phyloP scores from a whole-genome alignment of 2,329 filamentous ascomycete species.

The Gnomoniopsis sp. region DNA sequence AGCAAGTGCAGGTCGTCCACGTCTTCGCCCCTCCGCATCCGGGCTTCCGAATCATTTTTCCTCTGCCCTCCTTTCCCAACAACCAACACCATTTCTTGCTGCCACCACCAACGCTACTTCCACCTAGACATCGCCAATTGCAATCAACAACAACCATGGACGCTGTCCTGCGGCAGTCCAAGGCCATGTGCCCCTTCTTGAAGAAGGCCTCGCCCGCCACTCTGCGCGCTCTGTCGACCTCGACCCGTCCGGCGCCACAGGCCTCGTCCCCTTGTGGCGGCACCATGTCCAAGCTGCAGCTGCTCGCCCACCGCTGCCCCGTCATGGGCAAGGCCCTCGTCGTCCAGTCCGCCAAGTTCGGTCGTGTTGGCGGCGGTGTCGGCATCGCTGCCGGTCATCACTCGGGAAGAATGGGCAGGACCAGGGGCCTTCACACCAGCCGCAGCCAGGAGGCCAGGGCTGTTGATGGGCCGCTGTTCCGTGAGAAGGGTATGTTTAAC shows the following conservation, averaged over 20 bases:
- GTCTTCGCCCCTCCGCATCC: not conserved
- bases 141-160: conserved; percentile 62
- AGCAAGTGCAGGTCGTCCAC: not conserved
- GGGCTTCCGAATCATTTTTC: not conserved
- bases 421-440: conserved; percentile 73
- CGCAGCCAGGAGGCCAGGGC: conserved; percentile 73
- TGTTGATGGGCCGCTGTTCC: conserved; percentile 59
- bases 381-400: conserved; percentile 37
- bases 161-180: conserved; percentile 88
- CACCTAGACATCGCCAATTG: not conserved
- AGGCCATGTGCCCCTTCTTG: conserved; percentile 95
- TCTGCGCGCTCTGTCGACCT: conserved; percentile 81
- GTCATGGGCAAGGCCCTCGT: conserved; percentile 98
- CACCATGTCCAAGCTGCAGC: conserved; percentile 95
- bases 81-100: not conserved
- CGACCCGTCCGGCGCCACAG: conserved; percentile 58
- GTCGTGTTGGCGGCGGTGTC: conserved; percentile 38
- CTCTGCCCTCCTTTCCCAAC: not conserved
- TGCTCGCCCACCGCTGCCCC: conserved; percentile 90
- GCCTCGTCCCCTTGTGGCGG: conserved; percentile 73
- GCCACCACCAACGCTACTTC: too few species aligned
- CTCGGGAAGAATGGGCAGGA: conserved; percentile 56
- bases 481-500: conserved; percentile 46
- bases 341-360: conserved; percentile 67
- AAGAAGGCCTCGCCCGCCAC: conserved; percentile 91